Evolutionary conservation across 225 moss, liverwort and hornwort genomes (phyloP), one percentile per base, ranked within the genome.

Genomic region (Sphagnum contortum): DNA sequence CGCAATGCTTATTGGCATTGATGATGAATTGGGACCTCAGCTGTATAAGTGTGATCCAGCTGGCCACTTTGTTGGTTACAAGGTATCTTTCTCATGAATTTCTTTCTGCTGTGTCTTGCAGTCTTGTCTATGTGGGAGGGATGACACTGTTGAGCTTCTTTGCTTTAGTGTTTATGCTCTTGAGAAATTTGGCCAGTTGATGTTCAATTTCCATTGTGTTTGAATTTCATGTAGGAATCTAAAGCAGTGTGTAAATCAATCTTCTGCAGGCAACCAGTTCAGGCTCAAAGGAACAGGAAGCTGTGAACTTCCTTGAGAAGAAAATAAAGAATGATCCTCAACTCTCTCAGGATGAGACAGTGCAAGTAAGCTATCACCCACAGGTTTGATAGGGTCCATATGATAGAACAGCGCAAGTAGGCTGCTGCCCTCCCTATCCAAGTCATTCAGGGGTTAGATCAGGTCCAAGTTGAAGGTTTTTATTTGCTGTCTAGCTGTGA

Each of bases 211-310:
- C 52, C 9, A 52, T 52, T 52, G 52, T 52, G 2, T 52, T 9
- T 9, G 9, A 52, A 52, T 5, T 52, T 52, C 7, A 5, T 52
- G 52, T 0, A 52, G 9, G 9, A 52, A 5, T 6, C 6, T 52
- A 52, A 52, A 52, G 52, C 0, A 5, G 52, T 52, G 6, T 52
- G 52, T 6, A 9, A 52, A 9, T 52, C 9, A 52, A 8, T 29
- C 54, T 61, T 46, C 9, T 68, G 65, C 77, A 96, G 92, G 95
- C 92, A 68, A 96, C 95, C 56, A 96, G 90, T 65, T 88, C 92
- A 60, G 90, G 92, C 48, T 85, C 83, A 12, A 96, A 96, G 80
- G 95, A 96, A 71, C 95, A 96, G 75, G 95, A 96, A 83, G 95
- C 92, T 47, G 95, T 96, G 13, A 96, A 96, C 66, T 96, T 96